phyloP scores from a whole-genome alignment of 1,284 basidiomycete species.

The Sutorius eximius region DNA sequence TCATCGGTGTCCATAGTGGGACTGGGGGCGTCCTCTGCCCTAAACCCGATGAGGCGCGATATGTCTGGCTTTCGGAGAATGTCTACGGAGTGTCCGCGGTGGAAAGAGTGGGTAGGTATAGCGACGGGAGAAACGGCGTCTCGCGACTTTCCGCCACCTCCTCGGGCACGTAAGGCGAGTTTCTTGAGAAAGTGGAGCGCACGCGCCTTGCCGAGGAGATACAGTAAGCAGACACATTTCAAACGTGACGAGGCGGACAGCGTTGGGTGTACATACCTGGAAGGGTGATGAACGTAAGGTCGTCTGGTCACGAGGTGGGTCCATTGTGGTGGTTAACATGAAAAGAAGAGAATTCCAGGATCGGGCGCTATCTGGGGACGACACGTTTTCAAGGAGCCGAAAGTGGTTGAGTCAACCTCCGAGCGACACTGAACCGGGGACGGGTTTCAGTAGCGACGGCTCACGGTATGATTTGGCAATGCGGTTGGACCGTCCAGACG shows the following conservation, averaged over 20 bases:
- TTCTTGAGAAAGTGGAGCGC: constrained; percentile 43
- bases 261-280: constrained; percentile 30
- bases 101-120: constrained; percentile 20
- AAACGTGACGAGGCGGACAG: constrained; percentile 10
- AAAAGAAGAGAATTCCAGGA: constrained; percentile 7
- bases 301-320: constrained; percentile 27
- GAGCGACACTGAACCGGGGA: constrained; percentile 1
- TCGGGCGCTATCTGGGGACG: constrained; percentile 20
- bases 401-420: constrained; percentile 20
- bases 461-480: not conserved
- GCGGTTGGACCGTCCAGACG: not conserved
- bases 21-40: constrained; percentile 29
- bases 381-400: constrained; percentile 35
- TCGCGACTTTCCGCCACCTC: constrained; percentile 19
- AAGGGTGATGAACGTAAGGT: constrained; percentile 25
- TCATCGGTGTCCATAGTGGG: constrained; percentile 31
- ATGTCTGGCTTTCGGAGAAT: constrained; percentile 44
- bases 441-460: not conserved
- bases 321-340: constrained; percentile 25
- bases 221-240: constrained; percentile 11
- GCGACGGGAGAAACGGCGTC: constrained; percentile 21
- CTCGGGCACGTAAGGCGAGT: constrained; percentile 35
- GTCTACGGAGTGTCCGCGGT: constrained; percentile 34
- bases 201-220: constrained; percentile 30
- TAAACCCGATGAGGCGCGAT: constrained; percentile 41